Evolutionary conservation across 164 flowering plant species (phyloP).

Genomic region (Santalum album): DNA sequence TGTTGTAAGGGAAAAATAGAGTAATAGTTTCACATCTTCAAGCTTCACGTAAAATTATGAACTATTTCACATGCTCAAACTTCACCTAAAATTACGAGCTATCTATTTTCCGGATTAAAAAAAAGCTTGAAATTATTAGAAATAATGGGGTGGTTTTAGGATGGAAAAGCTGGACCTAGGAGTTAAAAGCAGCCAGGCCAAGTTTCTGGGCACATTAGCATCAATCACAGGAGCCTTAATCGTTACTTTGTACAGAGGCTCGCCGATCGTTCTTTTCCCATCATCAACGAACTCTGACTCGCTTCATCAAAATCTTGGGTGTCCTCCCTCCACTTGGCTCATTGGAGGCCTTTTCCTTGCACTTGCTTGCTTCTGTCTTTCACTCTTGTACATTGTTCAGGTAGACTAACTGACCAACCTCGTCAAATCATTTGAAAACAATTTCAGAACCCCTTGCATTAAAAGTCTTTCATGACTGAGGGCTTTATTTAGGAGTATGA

Average conservation of each 20-base stretch:
- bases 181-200: constrained; percentile 13
- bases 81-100: too few relatives aligned
- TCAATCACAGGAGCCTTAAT: constrained; percentile 18
- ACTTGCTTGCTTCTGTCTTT: not conserved
- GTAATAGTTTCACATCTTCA: too few relatives aligned
- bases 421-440: too few relatives aligned
- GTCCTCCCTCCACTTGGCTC: constrained; percentile 13
- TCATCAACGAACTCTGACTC: not conserved
- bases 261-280: not conserved
- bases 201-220: constrained; percentile 15
- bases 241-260: constrained; percentile 18
- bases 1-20: too few relatives aligned
- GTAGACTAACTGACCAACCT: constrained; percentile 4
- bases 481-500: too few relatives aligned
- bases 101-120: too few relatives aligned
- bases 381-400: constrained; percentile 14
- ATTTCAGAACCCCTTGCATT: too few relatives aligned
- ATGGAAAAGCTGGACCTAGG: constrained; percentile 19
- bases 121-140: too few relatives aligned
- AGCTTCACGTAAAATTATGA: too few relatives aligned
- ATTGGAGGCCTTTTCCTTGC: constrained; percentile 18
- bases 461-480: too few relatives aligned
- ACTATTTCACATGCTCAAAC: too few relatives aligned
- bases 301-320: not conserved
- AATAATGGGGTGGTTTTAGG: constrained; percentile 10